Conservation (phyloP, 2,329 filamentous ascomycete species). For the Colletotrichum lindemuthianum region DNA sequence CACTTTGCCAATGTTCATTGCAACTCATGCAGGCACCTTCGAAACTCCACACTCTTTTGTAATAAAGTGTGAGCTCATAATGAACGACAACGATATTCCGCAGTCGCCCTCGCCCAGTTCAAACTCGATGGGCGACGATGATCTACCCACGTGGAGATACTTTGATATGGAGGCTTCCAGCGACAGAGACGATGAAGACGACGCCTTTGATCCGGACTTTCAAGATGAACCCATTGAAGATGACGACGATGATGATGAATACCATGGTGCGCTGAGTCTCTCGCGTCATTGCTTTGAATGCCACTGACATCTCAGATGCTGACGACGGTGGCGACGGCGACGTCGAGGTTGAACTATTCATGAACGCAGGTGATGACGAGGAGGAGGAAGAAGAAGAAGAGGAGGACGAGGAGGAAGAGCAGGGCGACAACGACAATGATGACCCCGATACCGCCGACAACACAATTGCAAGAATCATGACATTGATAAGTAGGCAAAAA, state of each 20-base stretch:
- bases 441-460: constrained; percentile 35
- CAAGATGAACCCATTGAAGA: constrained; percentile 42
- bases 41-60: constrained; percentile 12
- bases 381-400: constrained; percentile 41
- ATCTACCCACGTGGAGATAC: constrained; percentile 12
- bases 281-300: background rate
- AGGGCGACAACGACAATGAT: constrained; percentile 37
- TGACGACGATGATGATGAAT: constrained; percentile 37
- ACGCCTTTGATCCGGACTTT: constrained; percentile 42
- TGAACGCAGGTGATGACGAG: constrained; percentile 33
- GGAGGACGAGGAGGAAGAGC: too few species aligned
- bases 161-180: constrained; percentile 32
- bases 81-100: constrained; percentile 9
- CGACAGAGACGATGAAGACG: constrained; percentile 48
- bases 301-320: constrained; percentile 38
- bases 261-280: constrained; percentile 14
- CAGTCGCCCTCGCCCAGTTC: constrained; percentile 2
- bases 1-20: background rate
- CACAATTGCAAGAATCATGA: constrained; percentile 12
- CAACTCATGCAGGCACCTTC: background rate
- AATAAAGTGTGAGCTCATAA: constrained; percentile 16
- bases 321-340: constrained; percentile 42
- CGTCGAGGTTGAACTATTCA: constrained; percentile 18
- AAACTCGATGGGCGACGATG: background rate
- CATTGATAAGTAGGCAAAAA: constrained; percentile 5